Conservation (phyloP, 2,329 filamentous ascomycete genomes). For the Onygena corvina region DNA sequence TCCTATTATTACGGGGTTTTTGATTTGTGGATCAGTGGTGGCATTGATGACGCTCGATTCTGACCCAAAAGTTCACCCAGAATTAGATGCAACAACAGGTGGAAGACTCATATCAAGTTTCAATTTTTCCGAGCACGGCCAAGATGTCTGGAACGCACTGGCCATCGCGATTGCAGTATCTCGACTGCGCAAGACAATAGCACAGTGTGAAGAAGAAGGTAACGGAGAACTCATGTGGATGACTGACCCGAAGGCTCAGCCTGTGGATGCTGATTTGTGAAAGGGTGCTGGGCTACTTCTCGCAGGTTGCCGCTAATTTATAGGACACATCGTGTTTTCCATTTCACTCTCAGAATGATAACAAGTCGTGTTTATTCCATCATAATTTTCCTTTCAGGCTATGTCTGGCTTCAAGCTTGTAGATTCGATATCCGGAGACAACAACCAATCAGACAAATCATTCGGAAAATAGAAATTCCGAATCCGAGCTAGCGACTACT, state of each 20-base stretch:
- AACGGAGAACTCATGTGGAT: conserved; percentile 15
- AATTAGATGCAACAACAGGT: conserved; percentile 15
- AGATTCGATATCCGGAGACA: background rate
- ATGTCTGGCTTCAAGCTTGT: no score
- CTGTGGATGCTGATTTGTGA: background rate
- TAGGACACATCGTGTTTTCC: no score
- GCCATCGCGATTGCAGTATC: conserved; percentile 45
- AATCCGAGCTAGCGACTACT: no score
- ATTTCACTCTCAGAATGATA: no score
- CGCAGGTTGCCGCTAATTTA: no score
- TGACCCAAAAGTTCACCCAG: conserved; percentile 23
- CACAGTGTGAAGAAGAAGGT: conserved; percentile 31
- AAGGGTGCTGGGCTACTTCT: background rate
- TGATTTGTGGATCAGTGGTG: conserved; percentile 43
- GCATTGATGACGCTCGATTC: conserved; percentile 42
- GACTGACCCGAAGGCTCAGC: background rate
- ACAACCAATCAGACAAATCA: background rate
- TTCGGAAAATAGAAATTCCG: no score
- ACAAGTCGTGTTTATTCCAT: no score
- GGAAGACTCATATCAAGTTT: conserved; percentile 39
- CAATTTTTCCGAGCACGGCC: conserved; percentile 41
- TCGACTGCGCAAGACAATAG: conserved; percentile 41
- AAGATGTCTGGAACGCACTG: conserved; percentile 51
- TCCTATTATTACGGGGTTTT: conserved; percentile 44
- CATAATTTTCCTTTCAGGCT: no score